Conservation (phyloP, 2,329 filamentous ascomycete species). For the Penicillium sp. region DNA sequence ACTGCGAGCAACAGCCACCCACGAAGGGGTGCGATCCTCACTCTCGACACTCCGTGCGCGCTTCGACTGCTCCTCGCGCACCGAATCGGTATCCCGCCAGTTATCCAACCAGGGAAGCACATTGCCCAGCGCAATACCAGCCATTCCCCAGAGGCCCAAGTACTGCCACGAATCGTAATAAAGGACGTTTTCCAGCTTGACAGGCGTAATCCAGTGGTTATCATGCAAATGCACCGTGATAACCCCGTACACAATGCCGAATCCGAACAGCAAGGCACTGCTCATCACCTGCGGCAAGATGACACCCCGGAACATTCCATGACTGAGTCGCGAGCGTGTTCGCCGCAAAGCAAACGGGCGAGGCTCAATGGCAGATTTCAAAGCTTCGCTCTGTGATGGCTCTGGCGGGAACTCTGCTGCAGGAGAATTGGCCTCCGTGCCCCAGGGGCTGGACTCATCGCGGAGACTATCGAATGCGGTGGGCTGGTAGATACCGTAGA, state of each 20-base stretch:
- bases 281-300: conserved; percentile 59
- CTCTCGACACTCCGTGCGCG: conserved; percentile 29
- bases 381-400: conserved; percentile 26
- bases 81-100: conserved; percentile 62
- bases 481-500: conserved; percentile 86
- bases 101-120: conserved; percentile 82
- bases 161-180: conserved; percentile 62
- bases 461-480: conserved; percentile 56
- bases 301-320: conserved; percentile 41
- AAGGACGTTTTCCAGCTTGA: conserved; percentile 60
- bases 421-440: conserved; percentile 73
- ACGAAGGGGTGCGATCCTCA: conserved; percentile 46
- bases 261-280: conserved; percentile 67
- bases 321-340: conserved; percentile 38
- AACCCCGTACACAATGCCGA: conserved; percentile 80
- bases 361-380: conserved; percentile 37
- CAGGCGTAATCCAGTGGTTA: conserved; percentile 61
- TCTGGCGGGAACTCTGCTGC: conserved; percentile 40
- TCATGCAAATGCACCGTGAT: conserved; percentile 79
- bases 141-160: conserved; percentile 76
- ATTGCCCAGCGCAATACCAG: conserved; percentile 74
- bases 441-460: conserved; percentile 73
- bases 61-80: conserved; percentile 24
- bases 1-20: conserved; percentile 70
- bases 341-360: conserved; percentile 31